Base-by-base conservation (phyloP, 208 protist species). In the Strigomonas culicis region DNA sequence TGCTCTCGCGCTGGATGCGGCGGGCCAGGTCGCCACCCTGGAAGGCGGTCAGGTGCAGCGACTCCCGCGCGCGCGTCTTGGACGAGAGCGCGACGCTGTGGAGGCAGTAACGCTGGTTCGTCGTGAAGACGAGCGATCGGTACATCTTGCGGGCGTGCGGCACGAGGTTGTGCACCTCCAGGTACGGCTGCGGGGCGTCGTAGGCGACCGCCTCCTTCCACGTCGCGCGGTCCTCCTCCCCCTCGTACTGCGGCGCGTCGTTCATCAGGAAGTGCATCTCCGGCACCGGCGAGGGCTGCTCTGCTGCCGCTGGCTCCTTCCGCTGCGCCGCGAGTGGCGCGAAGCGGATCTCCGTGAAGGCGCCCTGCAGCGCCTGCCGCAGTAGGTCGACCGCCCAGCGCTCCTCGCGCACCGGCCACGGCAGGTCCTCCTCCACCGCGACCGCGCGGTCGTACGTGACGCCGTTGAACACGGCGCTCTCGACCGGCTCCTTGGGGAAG, bases 171-270 rank as follows among this genome's bases (percentile, higher is more conserved):
- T 81, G 93, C 2, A 93, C 58, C 49, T 86, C 63, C 0, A 93
- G 46, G 27, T 75, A 74, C 8, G 74, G 70, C 55, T 74, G 68
- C 21, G 77, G 78, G 69, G 83, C 72, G 59, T 71, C 72, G 60
- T 81, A 78, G 21, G 82, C 79, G n/a, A 91, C 80, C 4, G 82
- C 66, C 70, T 94, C 88, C 72, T 94, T 94, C 84, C 84, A 94
- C n/a, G 88, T 94, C 7, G 79, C 58, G 17, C 70, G 72, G 24
- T 87, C 73, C 21, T 64, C 67, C 63, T 92, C 76, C 22, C 78
- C 71, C 28, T 71, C 56, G 70, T 86, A 88, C 68, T 87, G 80
- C 44, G 80, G 68, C 11, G 64, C 78, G 70, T 90, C 84, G 59
- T 74, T 81, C 70, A 79, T 76, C 17, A 90, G 46, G 50, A 90